Base-by-base conservation (phyloP, 169 alveolate species). In the Plasmodium berghei region DNA sequence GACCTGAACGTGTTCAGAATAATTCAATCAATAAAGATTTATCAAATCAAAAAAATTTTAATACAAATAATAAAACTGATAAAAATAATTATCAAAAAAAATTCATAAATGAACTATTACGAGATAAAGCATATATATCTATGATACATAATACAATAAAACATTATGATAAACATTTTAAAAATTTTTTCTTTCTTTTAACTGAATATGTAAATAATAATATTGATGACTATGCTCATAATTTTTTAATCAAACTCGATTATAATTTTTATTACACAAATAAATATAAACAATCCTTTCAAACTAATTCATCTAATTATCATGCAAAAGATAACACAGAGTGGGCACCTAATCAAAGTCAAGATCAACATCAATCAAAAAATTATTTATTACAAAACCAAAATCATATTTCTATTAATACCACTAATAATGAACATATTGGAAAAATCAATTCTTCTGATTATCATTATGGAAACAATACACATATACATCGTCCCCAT, bases 151-250 rank as follows among this genome's bases (percentile, higher is more conserved):
- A 83, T 54, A 83, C 90, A 24, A 83, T 83, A 42, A 83, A 83
- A 61, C 90, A 83, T 61, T 83, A 83, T 46, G 90, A 83, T 48
- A 83, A 62, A 48, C 90, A 83, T 54, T 83, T 83, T 49, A 83
- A 48, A 67, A 66, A 54, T 62, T 83, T 83, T n/a, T 83, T 83
- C 24, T 58, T 83, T 16, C 70, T 66, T 18, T 55, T 83, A 59
- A 83, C 80, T 6, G 83, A 83, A 20, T 83, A 83, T 55, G 90
- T 83, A 42, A 83, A 71, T 71, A 83, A 83, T 71, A 83, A 83
- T 54, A 83, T 83, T 46, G 90, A 83, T 83, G 90, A 83, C 48
- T 83, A 83, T 83, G 90, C 90, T 40, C 90, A 83, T 59, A 83
- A 83, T 56, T 83, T 83, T 83, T 58, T 83, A 67, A 67, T 83